Evolutionary conservation across 1,284 basidiomycete species (phyloP), one percentile per base, ranked within the genome.

Genomic region (Gomphus sp.): DNA sequence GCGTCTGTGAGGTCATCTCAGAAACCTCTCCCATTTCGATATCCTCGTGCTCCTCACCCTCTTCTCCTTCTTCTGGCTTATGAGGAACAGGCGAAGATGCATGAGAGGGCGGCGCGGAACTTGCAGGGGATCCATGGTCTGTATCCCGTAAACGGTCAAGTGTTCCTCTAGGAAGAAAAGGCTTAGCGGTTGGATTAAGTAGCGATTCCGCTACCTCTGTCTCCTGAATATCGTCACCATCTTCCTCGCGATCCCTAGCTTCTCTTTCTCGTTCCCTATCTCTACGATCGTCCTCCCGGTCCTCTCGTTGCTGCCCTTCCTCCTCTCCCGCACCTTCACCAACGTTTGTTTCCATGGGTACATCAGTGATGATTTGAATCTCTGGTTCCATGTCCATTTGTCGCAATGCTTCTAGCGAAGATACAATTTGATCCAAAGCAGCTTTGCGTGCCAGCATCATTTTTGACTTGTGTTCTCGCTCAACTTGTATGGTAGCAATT

Each of bases 21-120:
- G 85, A 83, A 3, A 91, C 79, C 67, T 91, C 88, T n/a, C 88
- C 88, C 88, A 91, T 90, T 70, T 91, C 88, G 60, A 91, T 89
- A 63, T 91, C 87, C 62, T 87, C 80, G 53, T 79, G 78, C 22
- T 70, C 71, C 43, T 67, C 64, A 34, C 65, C 64, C 66, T 74
- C 65, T 64, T 70, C 64, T 2, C 64, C 65, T 47, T 64, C 62
- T 49, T 64, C 63, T 6, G 61, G 56, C 49, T 61, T 61, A 18
- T 59, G 58, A 4, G 60, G 43, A 34, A 33, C 18, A n/a, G 59
- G 59, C n/a, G 54, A 51, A 11, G 64, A 58, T 8, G 66, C 59
- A 18, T 70, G 67, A 5, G 70, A 70, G 39, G 69, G 66, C 25
- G 70, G 64, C 9, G 67, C 67, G 45, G 64, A 64, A 2, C 68